phyloP scores from a whole-genome alignment of 208 protist genomes.

The Borovskyia barvae region DNA sequence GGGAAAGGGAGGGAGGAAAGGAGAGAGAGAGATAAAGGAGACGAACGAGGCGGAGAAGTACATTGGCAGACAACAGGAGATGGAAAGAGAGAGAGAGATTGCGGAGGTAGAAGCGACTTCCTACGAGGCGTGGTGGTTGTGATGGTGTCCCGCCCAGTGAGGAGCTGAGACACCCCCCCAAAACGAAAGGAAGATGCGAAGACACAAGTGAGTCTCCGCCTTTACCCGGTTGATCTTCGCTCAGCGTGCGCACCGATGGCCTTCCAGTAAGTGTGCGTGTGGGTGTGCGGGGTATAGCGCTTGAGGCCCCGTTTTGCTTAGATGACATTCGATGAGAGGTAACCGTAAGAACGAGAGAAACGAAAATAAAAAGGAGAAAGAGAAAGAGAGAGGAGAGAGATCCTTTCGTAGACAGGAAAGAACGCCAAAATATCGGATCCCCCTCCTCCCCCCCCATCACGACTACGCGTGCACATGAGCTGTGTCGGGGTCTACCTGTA shows the following conservation, averaged over 20 bases:
- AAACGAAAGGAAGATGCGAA: background rate
- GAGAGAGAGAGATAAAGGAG: conserved; percentile 1
- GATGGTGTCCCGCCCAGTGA: background rate
- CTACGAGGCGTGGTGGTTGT: background rate
- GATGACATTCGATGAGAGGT: background rate
- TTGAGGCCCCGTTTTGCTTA: too few species aligned
- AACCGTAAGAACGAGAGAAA: background rate
- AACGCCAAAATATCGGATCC: background rate
- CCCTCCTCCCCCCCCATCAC: too few species aligned
- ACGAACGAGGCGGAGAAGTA: background rate
- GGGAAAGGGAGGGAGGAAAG: background rate
- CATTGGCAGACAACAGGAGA: background rate
- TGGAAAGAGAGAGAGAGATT: background rate
- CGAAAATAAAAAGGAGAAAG: background rate
- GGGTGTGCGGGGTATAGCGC: background rate
- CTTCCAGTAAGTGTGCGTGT: background rate
- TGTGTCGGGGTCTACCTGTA: background rate
- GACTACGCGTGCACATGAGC: background rate
- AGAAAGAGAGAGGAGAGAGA: background rate
- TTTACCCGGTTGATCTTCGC: background rate
- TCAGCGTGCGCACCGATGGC: background rate
- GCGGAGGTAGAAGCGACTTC: background rate
- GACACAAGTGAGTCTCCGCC: too few species aligned
- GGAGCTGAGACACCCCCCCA: background rate
- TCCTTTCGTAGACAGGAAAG: background rate